Conservation (phyloP, 805 yeast genomes). For the Suhomyces canberraensis region DNA sequence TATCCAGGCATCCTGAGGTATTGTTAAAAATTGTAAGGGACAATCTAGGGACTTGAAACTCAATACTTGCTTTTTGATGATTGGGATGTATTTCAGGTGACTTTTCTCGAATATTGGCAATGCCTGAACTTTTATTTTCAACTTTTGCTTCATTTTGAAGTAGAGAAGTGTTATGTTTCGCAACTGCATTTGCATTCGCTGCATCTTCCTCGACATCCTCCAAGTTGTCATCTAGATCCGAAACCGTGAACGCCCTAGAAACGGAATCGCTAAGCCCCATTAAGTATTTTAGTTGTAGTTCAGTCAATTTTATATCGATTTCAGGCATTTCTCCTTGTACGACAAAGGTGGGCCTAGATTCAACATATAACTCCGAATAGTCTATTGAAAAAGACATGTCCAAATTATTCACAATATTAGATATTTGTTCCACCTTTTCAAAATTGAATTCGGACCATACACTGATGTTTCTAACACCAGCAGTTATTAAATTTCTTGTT, state of each 20-base stretch:
- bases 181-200: constrained; percentile 54
- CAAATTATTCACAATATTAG: constrained; percentile 64
- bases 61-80: constrained; percentile 42
- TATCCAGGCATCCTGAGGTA: constrained; percentile 35
- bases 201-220: constrained; percentile 64
- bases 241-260: constrained; percentile 48
- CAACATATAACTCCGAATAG: constrained; percentile 41
- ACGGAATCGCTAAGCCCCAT: constrained; percentile 54
- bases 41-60: constrained; percentile 59
- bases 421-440: constrained; percentile 44
- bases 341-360: constrained; percentile 45
- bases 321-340: constrained; percentile 61
- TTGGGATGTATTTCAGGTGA: constrained; percentile 13
- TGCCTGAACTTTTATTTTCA: not conserved
- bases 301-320: constrained; percentile 64
- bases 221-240: constrained; percentile 36
- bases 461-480: constrained; percentile 71
- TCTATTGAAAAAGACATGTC: constrained; percentile 61
- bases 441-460: constrained; percentile 61
- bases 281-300: constrained; percentile 62
- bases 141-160: not conserved
- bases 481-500: constrained; percentile 48
- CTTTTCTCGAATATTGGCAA: not conserved
- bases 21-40: constrained; percentile 59
- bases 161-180: constrained; percentile 19